A percentile compares a stretch with the other conserved stretches of the same genome.
These are phyloP conservation scores for Stygiomarasmius scandens DNA, from an alignment of 1,284 basidiomycete genomes.

Conservation along the genomic window DNA sequence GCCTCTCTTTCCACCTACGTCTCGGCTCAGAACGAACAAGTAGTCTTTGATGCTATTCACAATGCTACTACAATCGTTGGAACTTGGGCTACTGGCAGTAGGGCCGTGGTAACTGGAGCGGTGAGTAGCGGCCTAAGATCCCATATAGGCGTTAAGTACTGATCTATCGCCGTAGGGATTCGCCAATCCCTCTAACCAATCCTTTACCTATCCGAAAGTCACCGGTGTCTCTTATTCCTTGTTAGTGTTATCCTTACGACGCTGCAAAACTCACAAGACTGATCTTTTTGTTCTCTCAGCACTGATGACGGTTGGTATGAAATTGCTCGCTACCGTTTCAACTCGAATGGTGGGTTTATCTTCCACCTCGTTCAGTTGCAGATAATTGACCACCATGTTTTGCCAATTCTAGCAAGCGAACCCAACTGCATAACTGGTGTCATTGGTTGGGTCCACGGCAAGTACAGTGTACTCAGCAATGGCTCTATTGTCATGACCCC, in stretches of 20 bases:
- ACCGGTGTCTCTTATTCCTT: slow-evolving; percentile 89
- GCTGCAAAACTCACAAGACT: background rate
- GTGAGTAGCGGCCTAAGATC: slow-evolving; percentile 53
- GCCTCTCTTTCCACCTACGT: slow-evolving; percentile 42
- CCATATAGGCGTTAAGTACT: background rate
- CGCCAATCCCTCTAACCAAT: slow-evolving; percentile 77
- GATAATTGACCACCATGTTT: background rate
- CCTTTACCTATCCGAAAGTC: slow-evolving; percentile 80
- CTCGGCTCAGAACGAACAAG: slow-evolving; percentile 30
- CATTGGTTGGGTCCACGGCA: slow-evolving; percentile 87
- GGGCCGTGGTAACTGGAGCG: slow-evolving; percentile 77
- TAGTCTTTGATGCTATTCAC: slow-evolving; percentile 38
- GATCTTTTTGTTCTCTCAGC: slow-evolving; percentile 36
- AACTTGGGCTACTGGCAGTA: slow-evolving; percentile 84
- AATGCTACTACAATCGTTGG: slow-evolving; percentile 74
- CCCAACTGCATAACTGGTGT: slow-evolving; percentile 85
- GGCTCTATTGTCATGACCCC: slow-evolving; percentile 77
- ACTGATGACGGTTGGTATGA: slow-evolving; percentile 79
- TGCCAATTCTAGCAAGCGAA: slow-evolving; percentile 52
- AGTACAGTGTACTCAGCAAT: slow-evolving; percentile 66
- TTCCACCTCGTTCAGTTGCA: background rate
- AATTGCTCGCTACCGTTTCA: slow-evolving; percentile 86
- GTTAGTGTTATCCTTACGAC: slow-evolving; percentile 52
- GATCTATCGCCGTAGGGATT: slow-evolving; percentile 58
- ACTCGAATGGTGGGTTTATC: slow-evolving; percentile 65